Evolutionary conservation across 805 yeast species (phyloP), one percentile per base, ranked within the genome.

Genomic region (Monosporozyma solicola): DNA sequence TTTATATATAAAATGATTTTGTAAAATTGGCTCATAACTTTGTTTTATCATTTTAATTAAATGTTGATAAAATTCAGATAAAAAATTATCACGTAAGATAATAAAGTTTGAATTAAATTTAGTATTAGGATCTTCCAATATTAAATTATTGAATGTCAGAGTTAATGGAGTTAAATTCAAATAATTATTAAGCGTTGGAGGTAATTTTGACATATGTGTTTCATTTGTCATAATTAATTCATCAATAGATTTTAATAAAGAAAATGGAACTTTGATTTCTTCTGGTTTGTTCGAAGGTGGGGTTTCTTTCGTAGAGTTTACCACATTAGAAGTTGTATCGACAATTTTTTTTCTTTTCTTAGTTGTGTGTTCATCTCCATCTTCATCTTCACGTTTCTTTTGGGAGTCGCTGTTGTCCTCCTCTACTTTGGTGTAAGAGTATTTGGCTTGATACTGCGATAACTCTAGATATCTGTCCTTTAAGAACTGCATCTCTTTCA

Each of bases 401-500:
- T 22, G 7, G 7, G 39, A 15, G 39, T 35, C n/a, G 16, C 13
- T 32, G 35, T 32, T 20, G 20, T 20, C 20, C 20, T 20, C 11
- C 39, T 27, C 35, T 3, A 25, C 35, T 31, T 39, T 20, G 13
- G 11, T 32, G 44, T 7, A 10, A 27, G 22, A 33, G 8, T 15
- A 5, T 50, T 44, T 44, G 11, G 22, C 9, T 37, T 43, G 44
- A 24, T 35, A 50, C n/a, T 50, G 44, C 2, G 24, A 27, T 11
- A 50, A 55, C 39, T 61, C 63, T 5, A 48, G n/a, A 20, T 60
- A 51, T 49, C 59, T 55, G 10, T 41, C 47, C 22, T 53, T 54
- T 41, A 64, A 50, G 27, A 59, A 59, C 2, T 56, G 49, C 50
- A 62, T 56, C 53, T 64, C 67, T 49, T 58, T 60, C 10, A 56